A percentile compares a stretch with the other conserved stretches of the same genome.
phyloP scores from a whole-genome alignment of 345 rosid species.

The Lumnitzera racemosa region DNA sequence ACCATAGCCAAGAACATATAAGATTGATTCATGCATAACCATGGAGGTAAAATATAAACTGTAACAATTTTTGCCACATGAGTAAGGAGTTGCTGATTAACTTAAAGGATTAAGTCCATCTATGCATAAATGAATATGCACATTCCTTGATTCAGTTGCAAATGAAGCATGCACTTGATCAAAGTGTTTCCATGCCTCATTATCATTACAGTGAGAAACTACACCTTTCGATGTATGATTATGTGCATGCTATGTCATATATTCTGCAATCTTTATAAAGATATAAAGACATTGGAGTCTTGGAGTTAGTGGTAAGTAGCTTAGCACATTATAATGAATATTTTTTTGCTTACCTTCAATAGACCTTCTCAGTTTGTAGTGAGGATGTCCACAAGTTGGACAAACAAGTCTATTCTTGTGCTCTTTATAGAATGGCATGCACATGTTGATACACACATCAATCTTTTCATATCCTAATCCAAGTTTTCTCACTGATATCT shows the following conservation, averaged over 20 bases:
- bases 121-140: neutral
- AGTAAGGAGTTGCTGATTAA: neutral
- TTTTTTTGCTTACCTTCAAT: neutral
- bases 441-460: no score
- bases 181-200: slow-evolving; percentile 6
- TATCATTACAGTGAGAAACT: neutral
- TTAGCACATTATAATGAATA: neutral
- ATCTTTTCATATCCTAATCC: neutral
- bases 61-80: neutral
- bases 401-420: no score
- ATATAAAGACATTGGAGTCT: slow-evolving; percentile 1
- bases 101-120: neutral
- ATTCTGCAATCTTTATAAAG: neutral
- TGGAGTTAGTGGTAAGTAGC: slow-evolving; percentile 1
- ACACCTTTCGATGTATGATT: no score
- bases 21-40: slow-evolving; percentile 1
- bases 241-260: no score
- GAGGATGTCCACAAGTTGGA: neutral
- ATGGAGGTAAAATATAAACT: slow-evolving; percentile 1
- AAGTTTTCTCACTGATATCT: neutral
- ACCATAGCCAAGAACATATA: neutral
- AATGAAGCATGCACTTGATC: neutral
- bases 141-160: neutral
- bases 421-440: no score
- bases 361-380: neutral